Conservation (phyloP, 2,329 filamentous ascomycete species). For the Cladosporium sp. region DNA sequence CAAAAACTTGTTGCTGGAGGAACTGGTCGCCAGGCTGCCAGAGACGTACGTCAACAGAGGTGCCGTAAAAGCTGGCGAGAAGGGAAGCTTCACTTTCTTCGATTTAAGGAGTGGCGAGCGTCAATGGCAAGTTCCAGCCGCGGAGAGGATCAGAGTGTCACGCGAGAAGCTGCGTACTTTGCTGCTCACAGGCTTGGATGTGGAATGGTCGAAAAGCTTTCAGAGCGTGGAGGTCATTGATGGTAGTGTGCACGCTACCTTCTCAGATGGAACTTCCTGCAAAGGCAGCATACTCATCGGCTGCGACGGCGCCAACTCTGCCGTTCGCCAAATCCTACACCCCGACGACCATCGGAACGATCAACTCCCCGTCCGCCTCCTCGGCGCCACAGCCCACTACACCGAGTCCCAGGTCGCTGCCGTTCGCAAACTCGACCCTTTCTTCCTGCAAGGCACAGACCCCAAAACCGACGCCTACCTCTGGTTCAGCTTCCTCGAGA, state of each 20-base stretch:
- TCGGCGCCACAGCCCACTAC: constrained; percentile 43
- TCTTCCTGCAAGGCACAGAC: constrained; percentile 53
- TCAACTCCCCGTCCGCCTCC: constrained; percentile 43
- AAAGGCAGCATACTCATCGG: constrained; percentile 81
- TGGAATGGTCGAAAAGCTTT: constrained; percentile 17
- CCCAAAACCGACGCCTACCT: constrained; percentile 50
- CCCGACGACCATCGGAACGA: constrained; percentile 16
- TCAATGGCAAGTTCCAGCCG: constrained; percentile 23
- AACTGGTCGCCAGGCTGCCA: constrained; percentile 43
- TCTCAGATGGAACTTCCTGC: constrained; percentile 49
- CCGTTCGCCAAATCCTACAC: constrained; percentile 1
- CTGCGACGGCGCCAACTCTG: constrained; percentile 32
- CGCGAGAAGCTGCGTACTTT: constrained; percentile 15
- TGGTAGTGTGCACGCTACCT: background rate
- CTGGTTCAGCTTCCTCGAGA: constrained; percentile 52
- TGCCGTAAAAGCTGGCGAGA: constrained; percentile 45
- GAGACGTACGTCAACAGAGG: constrained; percentile 53
- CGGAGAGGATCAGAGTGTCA: constrained; percentile 8
- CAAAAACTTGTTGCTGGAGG: constrained; percentile 47
- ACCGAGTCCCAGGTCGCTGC: constrained; percentile 39
- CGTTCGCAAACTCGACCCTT: constrained; percentile 48
- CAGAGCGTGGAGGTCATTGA: background rate
- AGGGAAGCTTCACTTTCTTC: constrained; percentile 52
- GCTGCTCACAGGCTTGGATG: constrained; percentile 12
- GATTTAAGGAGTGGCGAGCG: constrained; percentile 46